A percentile compares a stretch with the other conserved stretches of the same genome.
phyloP scores from a whole-genome alignment of 2,329 filamentous ascomycete genomes.

The Trichoderma oligosporum region DNA sequence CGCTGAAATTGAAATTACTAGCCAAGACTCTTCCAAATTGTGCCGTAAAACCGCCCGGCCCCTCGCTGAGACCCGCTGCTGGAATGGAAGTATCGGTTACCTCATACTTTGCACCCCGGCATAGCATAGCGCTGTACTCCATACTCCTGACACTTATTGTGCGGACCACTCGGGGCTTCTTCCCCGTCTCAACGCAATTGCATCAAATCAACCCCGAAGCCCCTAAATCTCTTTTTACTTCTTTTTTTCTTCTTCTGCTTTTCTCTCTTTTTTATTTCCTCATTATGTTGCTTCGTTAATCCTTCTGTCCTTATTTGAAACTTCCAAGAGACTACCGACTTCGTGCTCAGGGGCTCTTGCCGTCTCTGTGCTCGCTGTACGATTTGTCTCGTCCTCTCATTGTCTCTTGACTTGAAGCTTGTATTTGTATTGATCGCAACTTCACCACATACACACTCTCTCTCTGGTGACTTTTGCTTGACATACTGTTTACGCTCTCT shows the following conservation, averaged over 20 bases:
- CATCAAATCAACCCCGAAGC: constrained; percentile 15
- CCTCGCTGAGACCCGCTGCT: constrained; percentile 2
- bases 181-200: constrained; percentile 12
- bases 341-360: constrained; percentile 12
- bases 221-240: constrained; percentile 16
- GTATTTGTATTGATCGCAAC: background rate
- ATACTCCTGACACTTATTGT: constrained; percentile 13
- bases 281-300: background rate
- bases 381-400: constrained; percentile 19
- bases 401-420: constrained; percentile 7
- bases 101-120: background rate
- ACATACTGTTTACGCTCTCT: constrained; percentile 7
- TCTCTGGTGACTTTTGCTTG: background rate
- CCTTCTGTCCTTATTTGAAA: constrained; percentile 10
- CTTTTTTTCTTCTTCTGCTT: background rate
- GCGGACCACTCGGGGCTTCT: constrained; percentile 9
- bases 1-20: constrained; percentile 5
- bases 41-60: background rate
- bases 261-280: constrained; percentile 2
- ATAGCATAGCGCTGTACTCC: constrained; percentile 8
- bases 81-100: background rate
- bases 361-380: constrained; percentile 13
- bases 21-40: background rate
- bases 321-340: constrained; percentile 11
- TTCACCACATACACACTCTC: constrained; percentile 14